These are phyloP conservation scores for Fusarium concolor DNA, from an alignment of 2,329 filamentous ascomycete genomes.

Conservation along the genomic window DNA sequence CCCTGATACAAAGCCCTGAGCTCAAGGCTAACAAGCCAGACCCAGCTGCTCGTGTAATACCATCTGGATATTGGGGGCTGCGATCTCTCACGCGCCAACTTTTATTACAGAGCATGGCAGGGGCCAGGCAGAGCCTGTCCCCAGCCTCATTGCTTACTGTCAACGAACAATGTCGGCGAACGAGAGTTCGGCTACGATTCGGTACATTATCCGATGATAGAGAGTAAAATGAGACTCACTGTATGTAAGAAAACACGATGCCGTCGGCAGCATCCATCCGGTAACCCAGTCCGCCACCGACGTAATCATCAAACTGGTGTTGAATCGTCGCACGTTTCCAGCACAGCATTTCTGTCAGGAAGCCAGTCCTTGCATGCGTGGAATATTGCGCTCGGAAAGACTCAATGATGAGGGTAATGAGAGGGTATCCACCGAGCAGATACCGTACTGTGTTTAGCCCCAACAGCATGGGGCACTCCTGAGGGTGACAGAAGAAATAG, in stretches of 20 bases:
- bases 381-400: constrained; percentile 35
- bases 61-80: constrained; percentile 3
- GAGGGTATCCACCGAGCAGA: constrained; percentile 5
- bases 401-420: constrained; percentile 17
- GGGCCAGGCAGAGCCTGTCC: constrained; percentile 13
- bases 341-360: constrained; percentile 15
- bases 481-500: not conserved
- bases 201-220: constrained; percentile 10
- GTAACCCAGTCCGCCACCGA: constrained; percentile 44
- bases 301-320: constrained; percentile 37
- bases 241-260: constrained; percentile 28
- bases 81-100: not conserved
- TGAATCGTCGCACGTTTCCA: constrained; percentile 40
- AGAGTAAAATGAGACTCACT: constrained; percentile 23
- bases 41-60: constrained; percentile 1
- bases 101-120: constrained; percentile 24
- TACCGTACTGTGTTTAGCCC: constrained; percentile 23
- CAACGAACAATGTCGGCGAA: constrained; percentile 6
- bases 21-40: constrained; percentile 11
- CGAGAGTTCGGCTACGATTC: constrained; percentile 1
- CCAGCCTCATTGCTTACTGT: constrained; percentile 25
- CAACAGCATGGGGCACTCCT: constrained; percentile 42
- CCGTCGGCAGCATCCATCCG: constrained; percentile 44
- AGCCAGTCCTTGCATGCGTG: constrained; percentile 17
- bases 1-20: constrained; percentile 2